A percentile compares a stretch with the other conserved stretches of the same genome.
These are phyloP conservation scores for Amanita rimosa DNA, from an alignment of 768 basidiomycete species.

Conservation along the genomic window DNA sequence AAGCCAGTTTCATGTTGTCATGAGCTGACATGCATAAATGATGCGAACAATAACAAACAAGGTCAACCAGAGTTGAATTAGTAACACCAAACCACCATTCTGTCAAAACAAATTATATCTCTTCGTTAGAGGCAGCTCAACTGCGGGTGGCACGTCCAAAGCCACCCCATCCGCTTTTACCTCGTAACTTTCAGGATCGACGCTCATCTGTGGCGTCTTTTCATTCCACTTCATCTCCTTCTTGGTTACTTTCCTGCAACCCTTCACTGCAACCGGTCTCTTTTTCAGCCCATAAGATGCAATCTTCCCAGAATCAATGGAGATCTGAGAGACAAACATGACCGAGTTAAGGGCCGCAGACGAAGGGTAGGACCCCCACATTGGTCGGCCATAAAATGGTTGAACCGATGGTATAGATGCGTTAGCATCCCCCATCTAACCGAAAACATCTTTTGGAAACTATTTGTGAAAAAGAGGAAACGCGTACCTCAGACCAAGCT, in stretches of 20 bases:
- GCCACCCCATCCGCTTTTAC: conserved; percentile 74
- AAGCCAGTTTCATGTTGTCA: too few relatives aligned
- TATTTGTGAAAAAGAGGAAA: background rate
- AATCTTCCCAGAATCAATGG: conserved; percentile 47
- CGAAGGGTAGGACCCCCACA: conserved; percentile 81
- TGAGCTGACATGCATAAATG: too few relatives aligned
- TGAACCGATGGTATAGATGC: conserved; percentile 95
- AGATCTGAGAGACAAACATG: conserved; percentile 72
- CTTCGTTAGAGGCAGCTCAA: conserved; percentile 52
- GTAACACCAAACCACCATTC: background rate
- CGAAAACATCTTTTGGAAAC: conserved; percentile 3
- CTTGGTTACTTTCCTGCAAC: conserved; percentile 71
- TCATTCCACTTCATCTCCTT: conserved; percentile 93
- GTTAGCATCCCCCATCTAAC: conserved; percentile 93
- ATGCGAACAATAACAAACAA: too few relatives aligned
- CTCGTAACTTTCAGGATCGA: conserved; percentile 89
- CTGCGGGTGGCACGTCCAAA: conserved; percentile 68
- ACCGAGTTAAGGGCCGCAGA: conserved; percentile 81
- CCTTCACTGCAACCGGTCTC: conserved; percentile 59
- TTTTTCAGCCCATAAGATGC: conserved; percentile 37
- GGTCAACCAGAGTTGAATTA: too few relatives aligned
- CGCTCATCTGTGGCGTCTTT: conserved; percentile 67
- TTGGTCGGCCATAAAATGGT: conserved; percentile 74
- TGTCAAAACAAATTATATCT: conserved; percentile 71
- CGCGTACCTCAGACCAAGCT: conserved; percentile 70